A percentile compares a stretch with the other conserved stretches of the same genome.
Conservation (phyloP, 2,329 filamentous ascomycete species). For the Aspergillus eucalypticola region DNA sequence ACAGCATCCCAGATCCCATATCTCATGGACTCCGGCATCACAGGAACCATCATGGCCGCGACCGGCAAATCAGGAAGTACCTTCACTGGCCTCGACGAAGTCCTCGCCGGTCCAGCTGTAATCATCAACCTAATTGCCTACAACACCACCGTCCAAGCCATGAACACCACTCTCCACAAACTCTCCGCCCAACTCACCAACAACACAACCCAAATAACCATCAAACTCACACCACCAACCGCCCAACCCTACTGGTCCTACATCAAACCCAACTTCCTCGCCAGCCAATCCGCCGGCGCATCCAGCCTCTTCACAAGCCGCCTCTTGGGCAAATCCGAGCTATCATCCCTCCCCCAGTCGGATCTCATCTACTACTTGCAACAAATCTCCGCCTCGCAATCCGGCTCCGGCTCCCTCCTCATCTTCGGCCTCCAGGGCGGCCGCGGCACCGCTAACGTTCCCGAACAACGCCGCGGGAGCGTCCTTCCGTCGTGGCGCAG, state of each 20-base stretch:
- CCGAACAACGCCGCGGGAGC: not conserved
- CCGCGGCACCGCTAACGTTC: not conserved
- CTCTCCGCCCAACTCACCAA: conserved; percentile 2
- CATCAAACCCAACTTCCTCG: conserved; percentile 24
- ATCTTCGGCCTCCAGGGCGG: conserved; percentile 8
- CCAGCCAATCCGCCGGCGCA: conserved; percentile 31
- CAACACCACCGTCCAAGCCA: not conserved
- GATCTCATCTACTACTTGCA: conserved; percentile 14
- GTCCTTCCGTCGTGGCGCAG: conserved; percentile 32
- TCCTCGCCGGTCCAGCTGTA: not conserved
- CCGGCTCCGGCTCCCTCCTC: conserved; percentile 20
- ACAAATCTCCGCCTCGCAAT: conserved; percentile 16
- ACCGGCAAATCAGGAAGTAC: not conserved
- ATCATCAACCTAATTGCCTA: not conserved
- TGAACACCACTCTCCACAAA: not conserved
- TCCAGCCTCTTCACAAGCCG: conserved; percentile 35
- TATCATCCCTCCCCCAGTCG: conserved; percentile 22
- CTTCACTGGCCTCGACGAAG: not conserved
- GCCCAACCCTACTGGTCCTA: conserved; percentile 26
- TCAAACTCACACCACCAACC: conserved; percentile 5
- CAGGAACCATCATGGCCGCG: conserved; percentile 7
- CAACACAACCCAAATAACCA: not conserved
- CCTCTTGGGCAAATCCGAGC: conserved; percentile 35
- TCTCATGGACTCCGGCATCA: conserved; percentile 21
- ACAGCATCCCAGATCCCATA: conserved; percentile 21